These are phyloP conservation scores for Coleophoma cylindrospora DNA, from an alignment of 2,329 filamentous ascomycete species.

Conservation along the genomic window DNA sequence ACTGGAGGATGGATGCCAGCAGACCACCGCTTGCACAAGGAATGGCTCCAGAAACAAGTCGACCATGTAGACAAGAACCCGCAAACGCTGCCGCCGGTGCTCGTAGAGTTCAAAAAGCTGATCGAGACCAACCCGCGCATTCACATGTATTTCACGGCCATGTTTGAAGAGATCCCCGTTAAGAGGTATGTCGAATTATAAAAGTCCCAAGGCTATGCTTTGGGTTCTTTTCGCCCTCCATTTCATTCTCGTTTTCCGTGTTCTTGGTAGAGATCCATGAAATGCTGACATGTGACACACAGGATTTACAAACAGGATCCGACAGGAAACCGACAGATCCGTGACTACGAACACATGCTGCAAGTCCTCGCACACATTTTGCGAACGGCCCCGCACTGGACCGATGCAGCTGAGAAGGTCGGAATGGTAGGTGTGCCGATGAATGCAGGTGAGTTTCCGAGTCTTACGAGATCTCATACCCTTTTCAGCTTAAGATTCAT, in stretches of 20 bases:
- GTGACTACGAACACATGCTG: conserved; percentile 63
- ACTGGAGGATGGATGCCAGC: conserved; percentile 58
- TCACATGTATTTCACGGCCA: conserved; percentile 61
- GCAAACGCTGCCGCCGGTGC: conserved; percentile 49
- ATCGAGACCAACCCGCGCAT: conserved; percentile 61
- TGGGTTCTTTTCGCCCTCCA: not conserved
- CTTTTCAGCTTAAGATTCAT: too few species aligned
- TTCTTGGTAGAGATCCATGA: too few species aligned
- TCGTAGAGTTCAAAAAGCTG: conserved; percentile 59
- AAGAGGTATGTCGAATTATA: conserved; percentile 33
- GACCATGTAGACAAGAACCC: conserved; percentile 46
- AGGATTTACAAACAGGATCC: conserved; percentile 53
- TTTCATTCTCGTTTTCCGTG: too few species aligned
- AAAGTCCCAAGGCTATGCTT: not conserved
- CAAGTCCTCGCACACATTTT: conserved; percentile 58
- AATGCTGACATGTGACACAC: not conserved
- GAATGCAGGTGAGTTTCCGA: conserved; percentile 25
- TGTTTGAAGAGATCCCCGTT: conserved; percentile 63
- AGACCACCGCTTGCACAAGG: conserved; percentile 55
- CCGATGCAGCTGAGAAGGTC: conserved; percentile 42
- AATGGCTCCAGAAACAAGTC: conserved; percentile 56
- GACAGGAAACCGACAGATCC: conserved; percentile 56
- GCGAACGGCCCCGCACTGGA: conserved; percentile 45
- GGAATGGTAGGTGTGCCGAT: conserved; percentile 51
- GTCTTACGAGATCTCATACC: not conserved